Evolutionary conservation across 768 basidiomycete species (phyloP), one percentile per base, ranked within the genome.

Genomic region (Paxillus involutus): DNA sequence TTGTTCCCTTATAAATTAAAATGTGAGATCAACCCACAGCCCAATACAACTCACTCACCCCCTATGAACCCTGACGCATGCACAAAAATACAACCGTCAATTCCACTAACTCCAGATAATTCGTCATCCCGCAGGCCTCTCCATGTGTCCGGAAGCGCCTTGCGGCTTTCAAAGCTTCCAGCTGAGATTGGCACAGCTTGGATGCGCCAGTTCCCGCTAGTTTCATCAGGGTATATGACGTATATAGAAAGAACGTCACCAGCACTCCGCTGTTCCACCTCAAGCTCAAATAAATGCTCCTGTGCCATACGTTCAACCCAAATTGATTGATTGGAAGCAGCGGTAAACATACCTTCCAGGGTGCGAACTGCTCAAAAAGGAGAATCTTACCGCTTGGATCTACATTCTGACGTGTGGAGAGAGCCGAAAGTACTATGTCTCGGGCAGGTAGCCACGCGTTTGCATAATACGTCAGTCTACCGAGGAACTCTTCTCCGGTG

Each of bases 1-100:
- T 89, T 85, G 71, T 95, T 94, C 24, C 91, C 91, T 93, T 58
- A 5, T 41, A 51, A 46, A 58, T 37, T 30, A 56, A 35, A 33
- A 16, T 19, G 26, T n/a, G 19, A 45, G 19, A 46, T 35, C n/a
- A 30, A 35, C 30, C 44, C 6, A 47, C 30, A 29, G 29, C 49
- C 44, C 11, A 51, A 54, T 51, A 52, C 32, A 30, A 26, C 36
- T 35, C 29, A 66, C 82, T 56, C 58, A 86, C 94, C 94, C 63
- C 97, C 97, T 64, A 94, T 98, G 70, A 99, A 99, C 8, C 97
- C 97, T 54, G 88, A 89, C 1, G 95, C 93, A 72, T 99, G 97
- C 24, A 95, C 85, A 65, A 99, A 99, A 50, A 97, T 83, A 48
- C 95, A 81, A 1, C 87, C 93, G 0, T 83, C 80, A 55, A 98